phyloP scores from a whole-genome alignment of 371 early-diverging fungal genomes.

The Mucor lusitanicus region DNA sequence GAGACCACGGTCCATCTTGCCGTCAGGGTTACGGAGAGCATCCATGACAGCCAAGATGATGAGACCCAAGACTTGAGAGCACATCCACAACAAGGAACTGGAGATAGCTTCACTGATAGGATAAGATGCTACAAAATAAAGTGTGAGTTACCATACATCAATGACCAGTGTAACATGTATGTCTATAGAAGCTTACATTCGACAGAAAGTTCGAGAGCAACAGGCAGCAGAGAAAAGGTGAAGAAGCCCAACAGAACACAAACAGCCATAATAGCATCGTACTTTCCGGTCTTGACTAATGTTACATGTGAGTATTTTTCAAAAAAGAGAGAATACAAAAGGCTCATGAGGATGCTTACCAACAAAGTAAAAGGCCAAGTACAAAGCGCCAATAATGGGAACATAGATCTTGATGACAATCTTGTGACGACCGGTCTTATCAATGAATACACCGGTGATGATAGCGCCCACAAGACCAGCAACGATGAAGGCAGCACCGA shows the following conservation, averaged over 20 bases:
- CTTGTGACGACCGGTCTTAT: constrained; percentile 53
- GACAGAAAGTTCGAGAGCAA: constrained; percentile 46
- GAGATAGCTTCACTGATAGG: constrained; percentile 48
- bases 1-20: constrained; percentile 34
- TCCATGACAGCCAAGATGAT: constrained; percentile 38
- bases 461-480: constrained; percentile 60
- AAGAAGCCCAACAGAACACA: constrained; percentile 43
- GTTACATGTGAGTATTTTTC: neutral
- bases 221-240: constrained; percentile 44
- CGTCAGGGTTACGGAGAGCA: constrained; percentile 37
- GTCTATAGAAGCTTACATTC: constrained; percentile 44
- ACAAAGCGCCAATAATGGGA: constrained; percentile 51
- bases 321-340: neutral
- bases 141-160: neutral
- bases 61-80: constrained; percentile 41
- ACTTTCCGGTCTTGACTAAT: constrained; percentile 35
- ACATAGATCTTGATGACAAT: constrained; percentile 43
- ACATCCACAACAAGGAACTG: constrained; percentile 45
- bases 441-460: constrained; percentile 38
- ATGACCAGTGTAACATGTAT: neutral
- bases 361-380: constrained; percentile 54
- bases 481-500: constrained; percentile 58
- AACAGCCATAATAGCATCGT: constrained; percentile 25
- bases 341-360: constrained; percentile 24
- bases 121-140: constrained; percentile 30